These are phyloP conservation scores for Magnaporthiopsis rhizophila DNA, from an alignment of 2,329 filamentous ascomycete genomes.

Conservation along the genomic window DNA sequence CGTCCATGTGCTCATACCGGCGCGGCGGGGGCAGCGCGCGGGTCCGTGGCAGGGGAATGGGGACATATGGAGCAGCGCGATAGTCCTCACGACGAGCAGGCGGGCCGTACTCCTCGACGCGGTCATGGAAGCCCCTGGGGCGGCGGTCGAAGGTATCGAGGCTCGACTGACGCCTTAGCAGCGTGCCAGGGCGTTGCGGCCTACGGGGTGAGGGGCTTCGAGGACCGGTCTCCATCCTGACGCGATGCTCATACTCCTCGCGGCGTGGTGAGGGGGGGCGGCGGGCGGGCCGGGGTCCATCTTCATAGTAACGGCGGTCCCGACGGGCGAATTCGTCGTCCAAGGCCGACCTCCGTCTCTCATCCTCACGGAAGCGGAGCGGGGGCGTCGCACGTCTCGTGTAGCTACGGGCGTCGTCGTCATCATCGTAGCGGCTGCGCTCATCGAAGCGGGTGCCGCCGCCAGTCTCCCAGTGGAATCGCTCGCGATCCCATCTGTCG, in stretches of 20 bases:
- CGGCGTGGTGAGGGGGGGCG: slow-evolving; percentile 27
- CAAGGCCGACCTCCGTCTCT: slow-evolving; percentile 22
- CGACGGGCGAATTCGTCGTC: slow-evolving; percentile 36
- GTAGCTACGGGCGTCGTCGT: slow-evolving; percentile 33
- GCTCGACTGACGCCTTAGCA: slow-evolving; percentile 77
- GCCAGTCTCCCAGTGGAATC: slow-evolving; percentile 32
- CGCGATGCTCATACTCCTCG: slow-evolving; percentile 48
- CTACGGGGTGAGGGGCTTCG: slow-evolving; percentile 42
- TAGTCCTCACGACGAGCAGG: slow-evolving; percentile 42
- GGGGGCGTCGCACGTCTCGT: slow-evolving; percentile 16
- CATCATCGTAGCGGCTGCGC: slow-evolving; percentile 43
- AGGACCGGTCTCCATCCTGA: slow-evolving; percentile 45
- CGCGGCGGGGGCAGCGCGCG: slow-evolving; percentile 51
- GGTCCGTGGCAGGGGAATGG: slow-evolving; percentile 62
- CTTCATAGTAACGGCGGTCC: slow-evolving; percentile 45
- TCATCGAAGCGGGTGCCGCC: slow-evolving; percentile 17
- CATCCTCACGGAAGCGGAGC: slow-evolving; percentile 36
- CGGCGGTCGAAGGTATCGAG: slow-evolving; percentile 84
- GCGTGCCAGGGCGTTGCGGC: slow-evolving; percentile 51
- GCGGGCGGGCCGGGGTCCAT: slow-evolving; percentile 35
- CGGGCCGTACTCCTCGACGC: slow-evolving; percentile 54
- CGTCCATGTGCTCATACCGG: slow-evolving; percentile 52
- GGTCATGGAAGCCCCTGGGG: slow-evolving; percentile 45
- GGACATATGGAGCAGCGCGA: slow-evolving; percentile 41
- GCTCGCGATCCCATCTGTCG: slow-evolving; percentile 48